Conservation (phyloP, 2,329 filamentous ascomycete genomes). For the Ceratocystis smalleyi region DNA sequence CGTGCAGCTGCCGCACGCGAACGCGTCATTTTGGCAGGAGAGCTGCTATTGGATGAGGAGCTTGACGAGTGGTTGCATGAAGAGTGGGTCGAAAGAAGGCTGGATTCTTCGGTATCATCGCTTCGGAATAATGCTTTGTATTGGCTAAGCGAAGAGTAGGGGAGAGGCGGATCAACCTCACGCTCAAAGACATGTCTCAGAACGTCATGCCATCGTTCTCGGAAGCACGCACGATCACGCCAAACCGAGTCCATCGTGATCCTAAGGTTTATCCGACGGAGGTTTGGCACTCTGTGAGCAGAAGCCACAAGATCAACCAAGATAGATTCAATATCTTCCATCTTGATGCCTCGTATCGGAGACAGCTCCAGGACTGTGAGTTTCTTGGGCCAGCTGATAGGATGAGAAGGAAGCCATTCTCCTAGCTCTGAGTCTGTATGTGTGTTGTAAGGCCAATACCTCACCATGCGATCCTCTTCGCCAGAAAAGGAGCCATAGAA, state of each 20-base stretch:
- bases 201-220: conserved; percentile 59
- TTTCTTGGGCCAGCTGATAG: conserved; percentile 51
- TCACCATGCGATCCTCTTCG: background rate
- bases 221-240: conserved; percentile 66
- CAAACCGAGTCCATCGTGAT: conserved; percentile 67
- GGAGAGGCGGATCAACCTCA: conserved; percentile 28
- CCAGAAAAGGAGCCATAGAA: background rate
- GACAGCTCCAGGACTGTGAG: conserved; percentile 59
- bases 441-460: too few species aligned
- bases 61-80: background rate
- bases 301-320: conserved; percentile 63
- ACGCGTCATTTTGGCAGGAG: background rate
- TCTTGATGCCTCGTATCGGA: conserved; percentile 60
- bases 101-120: background rate
- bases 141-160: conserved; percentile 11
- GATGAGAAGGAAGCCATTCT: background rate
- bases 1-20: background rate
- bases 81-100: background rate
- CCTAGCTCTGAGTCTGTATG: background rate
- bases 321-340: conserved; percentile 56
- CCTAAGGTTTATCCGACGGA: conserved; percentile 58
- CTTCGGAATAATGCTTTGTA: conserved; percentile 2
- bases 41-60: background rate
- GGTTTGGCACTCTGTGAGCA: conserved; percentile 46
- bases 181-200: conserved; percentile 53